Base-by-base conservation (phyloP, 257 asterid genomes). In the Nicotiana tomentosiformis region DNA sequence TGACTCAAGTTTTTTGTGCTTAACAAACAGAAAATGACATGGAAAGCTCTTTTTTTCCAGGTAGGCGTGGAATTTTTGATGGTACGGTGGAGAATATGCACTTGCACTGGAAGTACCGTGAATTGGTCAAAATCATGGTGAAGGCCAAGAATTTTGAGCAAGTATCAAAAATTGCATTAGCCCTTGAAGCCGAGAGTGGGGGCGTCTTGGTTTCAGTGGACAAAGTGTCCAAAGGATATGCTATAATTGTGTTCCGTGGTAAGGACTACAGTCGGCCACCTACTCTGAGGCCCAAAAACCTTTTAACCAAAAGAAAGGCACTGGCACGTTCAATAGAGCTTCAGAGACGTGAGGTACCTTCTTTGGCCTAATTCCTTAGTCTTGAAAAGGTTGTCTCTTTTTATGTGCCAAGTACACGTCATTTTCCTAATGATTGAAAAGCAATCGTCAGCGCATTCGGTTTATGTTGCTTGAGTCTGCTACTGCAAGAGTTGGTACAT, bases 51-150 rank as follows among this genome's bases (percentile, higher is more conserved):
- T 77, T 53, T 87, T 53, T 87, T 87, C 74, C 97, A 96, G 98
- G 98, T 86, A 88, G 98, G 88, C 99, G 98, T 76, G 99, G 99
- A 83, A 92, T 96, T 83, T 96, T 96, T 85, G 97, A 89, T 82
- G 99, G 99, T 86, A 96, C 99, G 0, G 97, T 96, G 82, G 99
- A 96, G 88, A 96, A 96, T 90, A 94, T 94, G 99, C 99, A 96
- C 89, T 90, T 96, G 86, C 99, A 96, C 85, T 96, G 98, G 99
- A 96, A 96, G 83, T 94, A 94, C 86, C 89, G 98, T 32, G 98
- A 96, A 89, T 81, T 96, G 89, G 89, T 96, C 64, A 94, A 96
- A 88, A 92, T 96, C 86, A 85, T 94, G 46, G 97, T 96, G 23
- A 94, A 96, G 86, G 96, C 95, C 56, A 93, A 85, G 86, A 87